These are phyloP conservation scores for Symbiodinium natans DNA, from an alignment of 73 alveolate species.

Conservation along the genomic window DNA sequence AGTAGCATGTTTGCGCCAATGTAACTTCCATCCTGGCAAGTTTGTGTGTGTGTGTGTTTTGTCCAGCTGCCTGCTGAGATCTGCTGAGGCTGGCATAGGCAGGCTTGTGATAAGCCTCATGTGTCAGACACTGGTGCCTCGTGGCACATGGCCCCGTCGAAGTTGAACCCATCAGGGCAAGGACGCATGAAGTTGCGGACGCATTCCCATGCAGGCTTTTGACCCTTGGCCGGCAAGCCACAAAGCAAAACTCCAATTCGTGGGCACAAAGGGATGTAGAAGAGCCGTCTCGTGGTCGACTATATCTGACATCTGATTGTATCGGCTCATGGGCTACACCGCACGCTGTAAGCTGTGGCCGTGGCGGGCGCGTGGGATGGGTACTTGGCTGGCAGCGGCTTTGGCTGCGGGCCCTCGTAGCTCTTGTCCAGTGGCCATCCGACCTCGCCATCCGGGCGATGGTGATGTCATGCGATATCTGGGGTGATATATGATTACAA, in stretches of 20 bases:
- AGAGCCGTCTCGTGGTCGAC: background rate
- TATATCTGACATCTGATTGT: background rate
- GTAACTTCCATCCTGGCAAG: slow-evolving; percentile 67
- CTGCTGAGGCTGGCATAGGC: background rate
- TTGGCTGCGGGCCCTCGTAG: slow-evolving; percentile 29
- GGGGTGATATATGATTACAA: too few species aligned
- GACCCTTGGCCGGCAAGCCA: slow-evolving; percentile 22
- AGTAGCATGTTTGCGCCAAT: slow-evolving; percentile 38
- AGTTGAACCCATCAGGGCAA: slow-evolving; percentile 87
- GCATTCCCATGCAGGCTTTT: slow-evolving; percentile 61
- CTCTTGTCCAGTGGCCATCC: slow-evolving; percentile 68
- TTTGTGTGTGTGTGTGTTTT: background rate
- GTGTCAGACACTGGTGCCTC: background rate
- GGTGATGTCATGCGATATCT: too few species aligned
- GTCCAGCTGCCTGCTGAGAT: background rate
- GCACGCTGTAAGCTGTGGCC: background rate
- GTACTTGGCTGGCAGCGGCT: slow-evolving; percentile 65
- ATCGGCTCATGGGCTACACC: background rate
- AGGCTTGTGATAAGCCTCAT: too few species aligned
- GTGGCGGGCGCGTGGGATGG: slow-evolving; percentile 72
- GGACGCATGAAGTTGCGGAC: slow-evolving; percentile 40
- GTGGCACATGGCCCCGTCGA: slow-evolving; percentile 87
- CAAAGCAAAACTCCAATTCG: background rate
- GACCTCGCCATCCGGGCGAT: background rate
- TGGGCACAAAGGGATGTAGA: background rate